Evolutionary conservation across 2,329 filamentous ascomycete species (phyloP), one percentile per base, ranked within the genome.

Genomic region (Metarhizium humberi): DNA sequence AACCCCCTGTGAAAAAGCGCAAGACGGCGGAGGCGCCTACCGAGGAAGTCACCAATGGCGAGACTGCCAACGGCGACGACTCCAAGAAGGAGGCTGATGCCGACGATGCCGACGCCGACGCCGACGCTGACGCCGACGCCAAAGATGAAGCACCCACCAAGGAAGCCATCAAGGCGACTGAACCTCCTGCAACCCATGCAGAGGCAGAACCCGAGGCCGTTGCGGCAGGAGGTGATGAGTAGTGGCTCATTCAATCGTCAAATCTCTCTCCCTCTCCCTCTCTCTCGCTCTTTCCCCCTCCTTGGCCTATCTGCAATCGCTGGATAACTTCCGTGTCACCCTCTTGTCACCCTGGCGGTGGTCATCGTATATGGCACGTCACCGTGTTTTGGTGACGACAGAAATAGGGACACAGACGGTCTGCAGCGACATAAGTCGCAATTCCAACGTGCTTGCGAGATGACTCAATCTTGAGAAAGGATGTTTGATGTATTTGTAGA

Each of bases 1-100:
- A 71, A 53, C 76, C 75, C 51, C 77, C 77, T 42, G 73, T 73
- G 55, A 80, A 80, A 71, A 79, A 78, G 69, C 73, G 71, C 62
- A 80, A 78, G 73, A 77, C 74, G 30, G 67, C 62, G 55, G 62
- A 68, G 29, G 66, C 66, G 30, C 61, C 65, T 25, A 64, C 58
- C 20, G 64, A 65, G 50, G 64, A 64, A 47, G 64, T 61, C 14
- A 57, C 64, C 48, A 70, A 71, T 59, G 70, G 70, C 57, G 63
- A 71, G 16, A 71, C 64, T n/a, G 65, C 63, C 25, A 67, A 63
- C 20, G 68, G 66, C 1, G 66, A 63, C 4, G 71, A 70, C 0
- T 51, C 50, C 2, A 18, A 51, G 13, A 40, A 55, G 40, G 70
- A 70, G 1, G 70, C 71, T 13, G 67, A 67, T 14, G 59, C 5